A percentile compares a stretch with the other conserved stretches of the same genome.
Conservation (phyloP, 1,284 basidiomycete genomes). For the Microbotryum silenes-acaulis region DNA sequence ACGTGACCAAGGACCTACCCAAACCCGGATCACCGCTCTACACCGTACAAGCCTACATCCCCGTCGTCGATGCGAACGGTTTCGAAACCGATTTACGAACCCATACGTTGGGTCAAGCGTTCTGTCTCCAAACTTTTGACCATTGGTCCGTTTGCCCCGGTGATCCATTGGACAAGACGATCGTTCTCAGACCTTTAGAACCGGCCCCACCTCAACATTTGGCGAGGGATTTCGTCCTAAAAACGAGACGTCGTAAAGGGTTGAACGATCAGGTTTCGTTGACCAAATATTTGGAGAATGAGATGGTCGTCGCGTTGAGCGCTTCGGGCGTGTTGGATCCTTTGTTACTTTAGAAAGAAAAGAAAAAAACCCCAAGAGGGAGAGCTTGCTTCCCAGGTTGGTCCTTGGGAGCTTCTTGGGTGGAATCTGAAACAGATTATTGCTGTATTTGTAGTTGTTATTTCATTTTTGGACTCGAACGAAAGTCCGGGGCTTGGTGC, state of each 20-base stretch:
- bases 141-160: constrained; percentile 98
- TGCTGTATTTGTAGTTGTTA: neutral
- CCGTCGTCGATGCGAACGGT: constrained; percentile 96
- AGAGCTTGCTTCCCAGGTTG: too few relatives aligned
- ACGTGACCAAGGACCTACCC: constrained; percentile 94
- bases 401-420: too few relatives aligned
- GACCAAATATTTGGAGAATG: constrained; percentile 4
- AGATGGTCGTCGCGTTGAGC: constrained; percentile 22
- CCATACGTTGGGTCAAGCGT: constrained; percentile 94
- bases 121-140: constrained; percentile 91
- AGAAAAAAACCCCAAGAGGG: neutral
- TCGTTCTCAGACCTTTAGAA: constrained; percentile 90
- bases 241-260: constrained; percentile 92
- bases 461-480: too few relatives aligned
- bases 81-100: constrained; percentile 98
- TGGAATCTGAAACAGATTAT: neutral
- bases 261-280: constrained; percentile 30
- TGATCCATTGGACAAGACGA: constrained; percentile 91
- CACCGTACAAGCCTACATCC: constrained; percentile 94
- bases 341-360: neutral
- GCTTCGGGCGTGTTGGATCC: constrained; percentile 2
- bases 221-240: constrained; percentile 73
- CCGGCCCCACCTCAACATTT: constrained; percentile 86
- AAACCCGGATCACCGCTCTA: constrained; percentile 96
- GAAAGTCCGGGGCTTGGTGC: too few relatives aligned